Percentiles rank a stretch among this genome's conserved stretches.
Conservation (phyloP, 2,329 filamentous ascomycete species). For the Claviceps maximensis region DNA sequence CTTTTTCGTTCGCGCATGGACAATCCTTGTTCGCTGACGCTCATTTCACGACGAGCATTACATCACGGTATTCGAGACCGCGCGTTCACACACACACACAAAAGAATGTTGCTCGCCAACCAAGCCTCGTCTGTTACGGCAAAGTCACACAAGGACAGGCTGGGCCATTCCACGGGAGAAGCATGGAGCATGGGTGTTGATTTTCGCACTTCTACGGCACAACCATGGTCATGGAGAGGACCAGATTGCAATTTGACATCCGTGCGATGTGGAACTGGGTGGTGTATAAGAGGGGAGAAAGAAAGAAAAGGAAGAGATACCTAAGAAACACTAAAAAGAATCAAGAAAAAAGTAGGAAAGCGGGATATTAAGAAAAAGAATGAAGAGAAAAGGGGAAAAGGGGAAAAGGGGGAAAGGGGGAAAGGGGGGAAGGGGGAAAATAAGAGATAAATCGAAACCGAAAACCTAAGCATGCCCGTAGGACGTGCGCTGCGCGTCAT, state of each 20-base stretch:
- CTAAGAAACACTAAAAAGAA: neutral
- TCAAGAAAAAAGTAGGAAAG: neutral
- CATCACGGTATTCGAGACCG: neutral
- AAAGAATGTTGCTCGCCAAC: conserved; percentile 17
- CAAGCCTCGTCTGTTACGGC: conserved; percentile 3
- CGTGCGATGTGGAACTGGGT: conserved; percentile 51
- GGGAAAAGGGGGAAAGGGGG: neutral
- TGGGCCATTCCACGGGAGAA: conserved; percentile 11
- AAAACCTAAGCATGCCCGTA: neutral
- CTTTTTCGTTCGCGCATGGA: too few species aligned
- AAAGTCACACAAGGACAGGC: neutral
- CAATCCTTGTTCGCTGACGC: too few species aligned
- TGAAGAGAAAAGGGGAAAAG: neutral
- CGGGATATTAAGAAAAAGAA: neutral
- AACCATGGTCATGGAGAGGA: conserved; percentile 72
- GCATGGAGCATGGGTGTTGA: conserved; percentile 27
- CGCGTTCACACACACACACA: neutral
- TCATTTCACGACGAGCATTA: too few species aligned
- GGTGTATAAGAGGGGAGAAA: too few species aligned
- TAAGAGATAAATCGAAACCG: too few species aligned
- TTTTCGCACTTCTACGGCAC: conserved; percentile 99
- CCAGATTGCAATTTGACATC: conserved; percentile 99
- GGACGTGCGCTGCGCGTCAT: neutral
- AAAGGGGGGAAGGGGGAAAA: too few species aligned
- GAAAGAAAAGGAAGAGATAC: neutral